These are phyloP conservation scores for Podila verticillata DNA, from an alignment of 192 early-diverging fungal species.

Conservation along the genomic window DNA sequence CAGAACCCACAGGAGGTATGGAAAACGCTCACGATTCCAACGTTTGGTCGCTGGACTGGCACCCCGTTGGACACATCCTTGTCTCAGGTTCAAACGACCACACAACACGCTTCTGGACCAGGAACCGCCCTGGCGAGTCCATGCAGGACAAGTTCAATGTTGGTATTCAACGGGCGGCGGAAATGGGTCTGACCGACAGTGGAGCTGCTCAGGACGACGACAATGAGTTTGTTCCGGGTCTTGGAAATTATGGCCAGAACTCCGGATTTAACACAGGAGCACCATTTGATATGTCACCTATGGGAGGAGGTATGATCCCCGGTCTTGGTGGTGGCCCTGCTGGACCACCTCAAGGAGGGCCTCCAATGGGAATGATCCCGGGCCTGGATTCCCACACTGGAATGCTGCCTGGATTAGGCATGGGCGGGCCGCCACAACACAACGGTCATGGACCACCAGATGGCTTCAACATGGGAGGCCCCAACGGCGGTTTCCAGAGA, in stretches of 20 bases:
- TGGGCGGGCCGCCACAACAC: conserved; percentile 33
- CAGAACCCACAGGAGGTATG: conserved; percentile 51
- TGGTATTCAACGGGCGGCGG: conserved; percentile 59
- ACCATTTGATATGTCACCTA: conserved; percentile 39
- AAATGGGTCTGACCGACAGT: conserved; percentile 50
- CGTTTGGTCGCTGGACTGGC: conserved; percentile 97
- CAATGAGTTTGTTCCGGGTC: conserved; percentile 48
- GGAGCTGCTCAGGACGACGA: conserved; percentile 52
- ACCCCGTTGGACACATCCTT: conserved; percentile 95
- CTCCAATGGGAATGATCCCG: conserved; percentile 25
- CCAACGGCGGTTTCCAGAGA: conserved; percentile 11
- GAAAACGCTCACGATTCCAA: conserved; percentile 88
- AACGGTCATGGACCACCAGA: conserved; percentile 5
- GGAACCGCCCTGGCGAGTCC: conserved; percentile 86
- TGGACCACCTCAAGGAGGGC: conserved; percentile 15
- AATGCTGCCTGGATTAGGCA: conserved; percentile 33
- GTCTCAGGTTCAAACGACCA: conserved; percentile 96
- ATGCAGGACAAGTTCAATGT: conserved; percentile 66
- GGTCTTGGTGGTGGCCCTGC: conserved; percentile 40
- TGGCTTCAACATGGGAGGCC: conserved; percentile 8
- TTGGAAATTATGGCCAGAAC: conserved; percentile 27
- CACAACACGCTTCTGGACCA: conserved; percentile 94
- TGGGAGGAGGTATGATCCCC: conserved; percentile 26
- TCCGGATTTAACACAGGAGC: conserved; percentile 1
- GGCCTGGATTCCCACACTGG: conserved; percentile 25